phyloP scores from a whole-genome alignment of 2,329 filamentous ascomycete species.

The Monosporascus sp. region DNA sequence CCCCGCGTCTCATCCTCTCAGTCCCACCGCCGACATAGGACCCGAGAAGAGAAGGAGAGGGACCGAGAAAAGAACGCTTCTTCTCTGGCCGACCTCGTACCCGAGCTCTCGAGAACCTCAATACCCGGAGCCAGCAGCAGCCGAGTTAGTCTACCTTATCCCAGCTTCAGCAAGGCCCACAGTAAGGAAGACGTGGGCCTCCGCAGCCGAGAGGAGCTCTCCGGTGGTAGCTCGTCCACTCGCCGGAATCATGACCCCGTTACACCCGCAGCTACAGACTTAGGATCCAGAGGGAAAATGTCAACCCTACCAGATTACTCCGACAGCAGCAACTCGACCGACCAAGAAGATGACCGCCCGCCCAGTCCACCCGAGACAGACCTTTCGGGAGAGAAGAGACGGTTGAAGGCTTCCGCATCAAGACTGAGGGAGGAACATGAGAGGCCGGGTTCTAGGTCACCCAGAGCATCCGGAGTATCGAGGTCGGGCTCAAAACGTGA shows the following conservation, averaged over 20 bases:
- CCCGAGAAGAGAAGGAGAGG: conserved; percentile 25
- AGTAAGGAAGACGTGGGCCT: conserved; percentile 78
- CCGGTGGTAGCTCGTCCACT: conserved; percentile 26
- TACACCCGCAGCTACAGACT: conserved; percentile 69
- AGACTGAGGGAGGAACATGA: conserved; percentile 33
- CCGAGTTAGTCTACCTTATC: conserved; percentile 28
- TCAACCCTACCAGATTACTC: conserved; percentile 44
- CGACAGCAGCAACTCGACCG: conserved; percentile 35
- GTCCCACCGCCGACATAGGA: conserved; percentile 25
- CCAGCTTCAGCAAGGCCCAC: conserved; percentile 61
- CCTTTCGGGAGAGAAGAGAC: conserved; percentile 41
- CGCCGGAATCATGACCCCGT: conserved; percentile 37
- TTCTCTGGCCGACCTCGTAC: conserved; percentile 27
- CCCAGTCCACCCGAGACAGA: conserved; percentile 62
- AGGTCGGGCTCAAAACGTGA: conserved; percentile 37
- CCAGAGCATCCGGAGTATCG: conserved; percentile 37
- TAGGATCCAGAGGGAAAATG: conserved; percentile 47
- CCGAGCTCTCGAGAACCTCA: conserved; percentile 22
- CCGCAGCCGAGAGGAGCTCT: conserved; percentile 49
- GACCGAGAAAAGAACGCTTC: conserved; percentile 23
- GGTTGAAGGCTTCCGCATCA: conserved; percentile 26
- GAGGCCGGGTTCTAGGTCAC: conserved; percentile 38
- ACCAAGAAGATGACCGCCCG: conserved; percentile 44
- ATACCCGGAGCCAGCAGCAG: conserved; percentile 14
- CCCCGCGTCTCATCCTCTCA: background rate